Evolutionary conservation across 2,329 filamentous ascomycete genomes (phyloP), one percentile per base, ranked within the genome.

Genomic region (Esteya vermicola): DNA sequence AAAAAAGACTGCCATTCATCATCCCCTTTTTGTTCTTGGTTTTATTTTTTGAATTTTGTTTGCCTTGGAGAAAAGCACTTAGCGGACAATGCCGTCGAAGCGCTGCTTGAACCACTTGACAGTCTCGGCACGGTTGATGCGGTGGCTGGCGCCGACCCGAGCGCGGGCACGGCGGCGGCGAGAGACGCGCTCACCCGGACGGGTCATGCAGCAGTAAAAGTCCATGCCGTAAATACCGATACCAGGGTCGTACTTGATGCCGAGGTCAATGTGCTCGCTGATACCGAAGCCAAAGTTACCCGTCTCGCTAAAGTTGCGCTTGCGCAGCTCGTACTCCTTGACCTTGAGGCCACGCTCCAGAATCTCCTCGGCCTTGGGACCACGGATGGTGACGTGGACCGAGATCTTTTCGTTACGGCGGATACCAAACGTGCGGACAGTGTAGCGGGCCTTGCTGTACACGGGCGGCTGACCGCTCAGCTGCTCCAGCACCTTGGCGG

Each of bases 161-260:
- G 78, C 73, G 78, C 93, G 83, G 71, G 72, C 78, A 60, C 89
- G 85, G 65, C 89, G 82, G 62, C 91, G 86, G 75, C 86, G 89
- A 65, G 85, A 82, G 63, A 98, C 85, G 65, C 91, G 88, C 78
- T 94, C 88, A 72, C 91, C 91, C 59, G 89, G 91, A 61, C 91
- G 88, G 75, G 86, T 94, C 91, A 98, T 98, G 85, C 89, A 96
- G 84, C 81, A 88, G 83, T 95, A 98, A 74, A 98, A 98, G 74
- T 98, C 91, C 91, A 98, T 98, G 66, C 91, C 88, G 77, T 94
- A 95, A 67, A 95, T 95, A 80, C 88, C 88, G 57, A 95, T 95
- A 51, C 77, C 82, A 51, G 88, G 88, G 73, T 95, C 88, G 75
- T 95, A 95, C 81, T 98, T 98, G 85, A 98, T 98, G 62, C 91